Conservation (phyloP, 352 stramenopile genomes). For the Globisporangium alternatum region DNA sequence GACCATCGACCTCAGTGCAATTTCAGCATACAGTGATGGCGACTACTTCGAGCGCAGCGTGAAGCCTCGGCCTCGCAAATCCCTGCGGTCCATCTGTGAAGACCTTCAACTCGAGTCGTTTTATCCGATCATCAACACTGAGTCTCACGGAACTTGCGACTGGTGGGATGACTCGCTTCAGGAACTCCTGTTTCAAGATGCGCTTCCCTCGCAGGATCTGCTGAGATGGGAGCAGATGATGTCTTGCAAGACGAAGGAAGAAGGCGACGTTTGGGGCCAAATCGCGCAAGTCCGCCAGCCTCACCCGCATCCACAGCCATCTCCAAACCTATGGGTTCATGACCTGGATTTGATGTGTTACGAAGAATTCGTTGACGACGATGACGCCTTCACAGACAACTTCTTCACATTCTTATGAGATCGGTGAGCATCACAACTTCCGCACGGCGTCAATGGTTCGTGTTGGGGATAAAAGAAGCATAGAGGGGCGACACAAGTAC, state of each 20-base stretch:
- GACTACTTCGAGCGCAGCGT: background rate
- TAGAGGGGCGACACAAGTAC: background rate
- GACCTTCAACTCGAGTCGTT: conserved; percentile 4
- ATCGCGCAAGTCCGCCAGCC: background rate
- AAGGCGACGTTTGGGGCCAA: conserved; percentile 11
- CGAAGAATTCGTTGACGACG: conserved; percentile 22
- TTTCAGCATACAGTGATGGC: background rate
- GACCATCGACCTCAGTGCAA: conserved; percentile 6
- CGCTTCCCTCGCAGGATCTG: conserved; percentile 31
- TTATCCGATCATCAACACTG: conserved; percentile 10
- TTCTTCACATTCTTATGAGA: conserved; percentile 16
- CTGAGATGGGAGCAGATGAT: conserved; percentile 48
- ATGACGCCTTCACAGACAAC: conserved; percentile 1
- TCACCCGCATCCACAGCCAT: background rate
- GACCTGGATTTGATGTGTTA: conserved; percentile 30
- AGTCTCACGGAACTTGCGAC: conserved; percentile 18
- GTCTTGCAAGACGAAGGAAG: background rate
- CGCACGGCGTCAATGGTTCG: background rate
- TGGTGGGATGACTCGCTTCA: conserved; percentile 50
- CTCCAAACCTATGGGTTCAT: background rate
- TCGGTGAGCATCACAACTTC: background rate
- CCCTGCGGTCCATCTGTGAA: conserved; percentile 21
- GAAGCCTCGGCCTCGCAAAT: background rate
- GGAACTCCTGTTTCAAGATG: conserved; percentile 36
- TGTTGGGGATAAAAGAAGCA: background rate